These are phyloP conservation scores for Tetrahymena malaccensis DNA, from an alignment of 73 alveolate genomes.

Conservation along the genomic window DNA sequence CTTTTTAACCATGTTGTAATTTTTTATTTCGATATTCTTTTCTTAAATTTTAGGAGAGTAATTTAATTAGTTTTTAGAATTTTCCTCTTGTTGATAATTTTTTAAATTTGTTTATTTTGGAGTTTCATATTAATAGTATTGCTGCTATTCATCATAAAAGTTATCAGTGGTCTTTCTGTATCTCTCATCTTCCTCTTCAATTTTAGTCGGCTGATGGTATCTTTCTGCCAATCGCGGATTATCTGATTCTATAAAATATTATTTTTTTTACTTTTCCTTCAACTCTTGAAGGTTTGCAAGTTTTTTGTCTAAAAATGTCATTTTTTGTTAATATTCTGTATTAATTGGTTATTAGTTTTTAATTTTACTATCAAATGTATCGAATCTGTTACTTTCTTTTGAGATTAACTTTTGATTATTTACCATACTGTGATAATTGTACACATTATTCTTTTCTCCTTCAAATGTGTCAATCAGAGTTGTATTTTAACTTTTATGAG, in stretches of 20 bases:
- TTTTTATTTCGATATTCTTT: background rate
- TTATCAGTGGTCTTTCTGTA: background rate
- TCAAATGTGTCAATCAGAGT: background rate
- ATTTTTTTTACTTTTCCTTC: background rate
- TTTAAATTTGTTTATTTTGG: background rate
- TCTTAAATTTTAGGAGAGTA: background rate
- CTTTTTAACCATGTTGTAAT: background rate
- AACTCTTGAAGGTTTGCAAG: background rate
- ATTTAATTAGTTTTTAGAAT: background rate
- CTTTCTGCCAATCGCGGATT: background rate
- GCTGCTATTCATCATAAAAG: background rate
- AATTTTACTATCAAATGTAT: background rate
- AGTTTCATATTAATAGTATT: background rate
- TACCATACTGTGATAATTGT: background rate
- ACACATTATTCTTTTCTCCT: background rate
- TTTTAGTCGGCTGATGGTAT: background rate
- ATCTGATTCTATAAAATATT: background rate
- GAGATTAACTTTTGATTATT: background rate
- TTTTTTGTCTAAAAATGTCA: background rate
- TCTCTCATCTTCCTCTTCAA: background rate
- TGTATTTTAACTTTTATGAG: background rate
- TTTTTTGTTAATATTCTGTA: background rate
- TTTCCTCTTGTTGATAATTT: background rate
- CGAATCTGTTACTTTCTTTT: background rate
- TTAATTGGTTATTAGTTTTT: background rate